phyloP scores from a whole-genome alignment of 1,284 basidiomycete species.

The Boletus mariae region DNA sequence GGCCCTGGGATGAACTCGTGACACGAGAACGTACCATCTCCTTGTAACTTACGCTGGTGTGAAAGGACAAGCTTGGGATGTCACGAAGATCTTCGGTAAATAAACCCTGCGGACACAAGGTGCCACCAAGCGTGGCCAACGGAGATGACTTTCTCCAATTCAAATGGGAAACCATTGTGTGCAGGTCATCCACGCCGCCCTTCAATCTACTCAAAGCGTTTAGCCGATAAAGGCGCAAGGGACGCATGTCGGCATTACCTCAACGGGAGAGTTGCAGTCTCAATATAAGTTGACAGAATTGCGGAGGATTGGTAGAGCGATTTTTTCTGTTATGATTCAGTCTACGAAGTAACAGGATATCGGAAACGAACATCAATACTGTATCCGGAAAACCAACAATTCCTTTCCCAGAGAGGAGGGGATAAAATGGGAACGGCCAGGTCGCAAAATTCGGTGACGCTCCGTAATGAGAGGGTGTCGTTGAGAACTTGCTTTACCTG shows the following conservation, averaged over 20 bases:
- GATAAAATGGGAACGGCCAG: slow-evolving; percentile 54
- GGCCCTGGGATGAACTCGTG: slow-evolving; percentile 12
- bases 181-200: slow-evolving; percentile 40
- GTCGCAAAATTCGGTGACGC: slow-evolving; percentile 50
- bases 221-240: not conserved
- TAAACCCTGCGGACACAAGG: slow-evolving; percentile 41
- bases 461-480: slow-evolving; percentile 57
- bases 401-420: slow-evolving; percentile 39
- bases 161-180: slow-evolving; percentile 46
- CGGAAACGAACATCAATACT: slow-evolving; percentile 38
- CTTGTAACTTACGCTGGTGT: slow-evolving; percentile 14
- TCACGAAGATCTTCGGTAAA: slow-evolving; percentile 26
- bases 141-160: slow-evolving; percentile 53
- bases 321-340: slow-evolving; percentile 33
- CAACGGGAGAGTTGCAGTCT: slow-evolving; percentile 60
- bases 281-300: slow-evolving; percentile 63
- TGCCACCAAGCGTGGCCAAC: slow-evolving; percentile 57
- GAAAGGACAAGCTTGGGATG: slow-evolving; percentile 47
- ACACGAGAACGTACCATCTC: not conserved
- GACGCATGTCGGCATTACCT: slow-evolving; percentile 41
- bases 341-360: slow-evolving; percentile 1
- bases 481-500: slow-evolving; percentile 44
- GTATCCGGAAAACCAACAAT: slow-evolving; percentile 43
- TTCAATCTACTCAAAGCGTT: slow-evolving; percentile 36
- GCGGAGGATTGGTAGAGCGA: slow-evolving; percentile 58